Percentiles rank a stretch among this genome's conserved stretches.
These are phyloP conservation scores for Blastocystis sp. DNA, from an alignment of 352 stramenopile species.

Conservation along the genomic window DNA sequence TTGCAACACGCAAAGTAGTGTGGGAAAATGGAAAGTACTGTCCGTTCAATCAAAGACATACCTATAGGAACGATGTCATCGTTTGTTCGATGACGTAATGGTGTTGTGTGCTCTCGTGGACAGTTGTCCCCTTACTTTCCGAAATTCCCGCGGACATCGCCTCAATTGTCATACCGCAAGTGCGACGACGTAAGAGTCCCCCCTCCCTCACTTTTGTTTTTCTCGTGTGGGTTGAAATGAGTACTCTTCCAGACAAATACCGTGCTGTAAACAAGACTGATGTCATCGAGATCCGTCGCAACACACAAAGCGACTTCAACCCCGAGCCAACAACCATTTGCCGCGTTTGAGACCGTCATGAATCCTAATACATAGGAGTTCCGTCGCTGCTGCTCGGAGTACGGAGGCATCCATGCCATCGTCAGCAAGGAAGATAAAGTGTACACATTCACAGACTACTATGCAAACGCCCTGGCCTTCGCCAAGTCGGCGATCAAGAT, in stretches of 20 bases:
- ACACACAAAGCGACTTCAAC: slow-evolving; percentile 14
- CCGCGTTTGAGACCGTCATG: background rate
- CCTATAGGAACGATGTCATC: no score
- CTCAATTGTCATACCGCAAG: background rate
- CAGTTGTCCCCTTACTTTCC: no score
- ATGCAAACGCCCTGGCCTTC: slow-evolving; percentile 15
- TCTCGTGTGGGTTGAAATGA: no score
- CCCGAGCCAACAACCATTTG: slow-evolving; percentile 43
- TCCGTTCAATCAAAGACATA: no score
- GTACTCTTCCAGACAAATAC: slow-evolving; percentile 48
- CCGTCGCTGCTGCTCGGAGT: background rate
- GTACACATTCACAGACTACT: slow-evolving; percentile 51
- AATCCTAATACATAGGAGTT: background rate
- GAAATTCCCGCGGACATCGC: background rate
- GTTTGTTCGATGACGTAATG: no score
- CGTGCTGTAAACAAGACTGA: slow-evolving; percentile 43
- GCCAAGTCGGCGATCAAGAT: slow-evolving; percentile 70
- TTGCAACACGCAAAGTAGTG: no score
- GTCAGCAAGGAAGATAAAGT: slow-evolving; percentile 35
- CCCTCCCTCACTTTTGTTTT: background rate
- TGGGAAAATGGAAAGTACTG: no score
- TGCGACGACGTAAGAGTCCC: background rate
- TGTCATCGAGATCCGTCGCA: slow-evolving; percentile 38
- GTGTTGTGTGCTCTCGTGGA: no score
- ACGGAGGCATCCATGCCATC: background rate